Evolutionary conservation across 495 filamentous ascomycete genomes (phyloP).

Genomic region (Daldinia loculata): DNA sequence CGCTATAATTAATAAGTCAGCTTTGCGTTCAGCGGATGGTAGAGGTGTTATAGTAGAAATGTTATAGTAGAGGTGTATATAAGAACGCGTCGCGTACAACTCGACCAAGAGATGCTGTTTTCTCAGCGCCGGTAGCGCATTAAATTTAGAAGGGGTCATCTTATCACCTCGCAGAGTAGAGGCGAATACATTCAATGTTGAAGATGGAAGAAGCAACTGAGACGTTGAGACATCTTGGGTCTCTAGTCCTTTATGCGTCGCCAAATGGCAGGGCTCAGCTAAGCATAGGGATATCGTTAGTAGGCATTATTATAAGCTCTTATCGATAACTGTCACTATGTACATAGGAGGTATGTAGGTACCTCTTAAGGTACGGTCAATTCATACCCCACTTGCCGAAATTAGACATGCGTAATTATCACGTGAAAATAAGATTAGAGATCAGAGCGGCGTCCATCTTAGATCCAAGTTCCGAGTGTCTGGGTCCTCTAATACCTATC

Average conservation of each 20-base stretch:
- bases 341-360: no score
- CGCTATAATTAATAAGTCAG: conserved; percentile 59
- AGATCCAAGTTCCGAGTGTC: not conserved
- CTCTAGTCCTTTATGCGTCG: conserved; percentile 25
- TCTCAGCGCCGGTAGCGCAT: conserved; percentile 44
- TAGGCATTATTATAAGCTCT: not conserved
- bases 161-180: conserved; percentile 8
- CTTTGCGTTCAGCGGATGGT: not conserved
- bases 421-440: not conserved
- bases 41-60: not conserved
- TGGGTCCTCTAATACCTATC: not conserved
- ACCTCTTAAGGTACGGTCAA: not conserved
- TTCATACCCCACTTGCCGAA: conserved; percentile 19
- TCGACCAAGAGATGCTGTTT: conserved; percentile 77
- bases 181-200: conserved; percentile 6
- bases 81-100: conserved; percentile 62
- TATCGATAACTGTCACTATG: conserved; percentile 32
- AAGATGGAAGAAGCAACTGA: conserved; percentile 9
- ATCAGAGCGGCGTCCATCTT: not conserved
- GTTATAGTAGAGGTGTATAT: not conserved
- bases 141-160: conserved; percentile 41
- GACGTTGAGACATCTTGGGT: conserved; percentile 26
- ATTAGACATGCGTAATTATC: not conserved
- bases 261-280: conserved; percentile 1
- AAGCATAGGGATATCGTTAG: not conserved